Evolutionary conservation across 2,329 filamentous ascomycete genomes (phyloP).

Genomic region (Plenodomus lindquistii): DNA sequence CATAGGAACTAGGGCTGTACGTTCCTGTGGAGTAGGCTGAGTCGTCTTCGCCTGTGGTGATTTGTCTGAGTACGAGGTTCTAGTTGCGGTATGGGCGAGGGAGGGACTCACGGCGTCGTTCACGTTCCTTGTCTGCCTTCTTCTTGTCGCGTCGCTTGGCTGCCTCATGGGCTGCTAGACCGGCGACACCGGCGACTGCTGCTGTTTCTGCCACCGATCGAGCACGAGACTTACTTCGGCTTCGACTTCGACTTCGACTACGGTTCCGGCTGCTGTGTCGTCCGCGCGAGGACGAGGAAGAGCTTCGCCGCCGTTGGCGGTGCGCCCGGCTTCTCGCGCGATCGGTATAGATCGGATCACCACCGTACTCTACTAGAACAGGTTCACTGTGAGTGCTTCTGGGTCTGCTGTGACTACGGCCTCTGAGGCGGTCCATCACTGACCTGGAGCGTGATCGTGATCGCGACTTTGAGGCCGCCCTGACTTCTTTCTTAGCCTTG

Average conservation of each 20-base stretch:
- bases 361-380: constrained; percentile 66
- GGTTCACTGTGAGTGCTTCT: constrained; percentile 52
- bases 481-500: constrained; percentile 62
- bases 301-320: constrained; percentile 48
- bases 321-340: constrained; percentile 42
- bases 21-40: constrained; percentile 40
- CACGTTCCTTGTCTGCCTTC: constrained; percentile 56
- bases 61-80: constrained; percentile 17
- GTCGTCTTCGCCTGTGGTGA: constrained; percentile 37
- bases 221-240: constrained; percentile 54
- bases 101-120: constrained; percentile 53
- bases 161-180: constrained; percentile 61
- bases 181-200: constrained; percentile 61
- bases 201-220: constrained; percentile 59
- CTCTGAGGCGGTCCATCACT: constrained; percentile 47
- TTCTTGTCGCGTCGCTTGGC: constrained; percentile 61
- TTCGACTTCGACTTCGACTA: constrained; percentile 32
- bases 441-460: constrained; percentile 47
- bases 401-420: constrained; percentile 41
- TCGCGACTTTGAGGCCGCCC: constrained; percentile 49
- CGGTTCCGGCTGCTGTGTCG: constrained; percentile 42
- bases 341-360: constrained; percentile 63
- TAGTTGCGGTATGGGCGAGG: constrained; percentile 11
- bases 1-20: constrained; percentile 30
- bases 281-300: constrained; percentile 48